A percentile compares a stretch with the other conserved stretches of the same genome.
Conservation (phyloP, 202 grass and related monocot species). For the Zoysia matrella region DNA sequence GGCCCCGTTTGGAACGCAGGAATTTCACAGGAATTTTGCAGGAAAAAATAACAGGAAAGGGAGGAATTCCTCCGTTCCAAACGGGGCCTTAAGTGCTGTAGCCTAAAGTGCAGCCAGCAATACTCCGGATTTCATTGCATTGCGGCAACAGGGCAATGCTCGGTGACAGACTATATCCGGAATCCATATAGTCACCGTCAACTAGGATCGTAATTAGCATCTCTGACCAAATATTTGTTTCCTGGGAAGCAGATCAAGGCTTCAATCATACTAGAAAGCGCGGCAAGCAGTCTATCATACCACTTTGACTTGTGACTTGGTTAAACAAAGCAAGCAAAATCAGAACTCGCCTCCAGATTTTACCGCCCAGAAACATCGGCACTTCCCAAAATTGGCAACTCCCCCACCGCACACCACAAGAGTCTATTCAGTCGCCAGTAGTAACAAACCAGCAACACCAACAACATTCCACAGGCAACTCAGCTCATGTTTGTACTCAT, state of each 20-base stretch:
- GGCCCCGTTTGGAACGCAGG: too few relatives aligned
- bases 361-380: too few relatives aligned
- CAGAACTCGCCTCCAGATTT: background rate
- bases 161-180: background rate
- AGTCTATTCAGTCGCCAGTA: background rate
- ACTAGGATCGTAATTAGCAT: background rate
- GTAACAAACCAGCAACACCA: background rate
- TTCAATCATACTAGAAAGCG: background rate
- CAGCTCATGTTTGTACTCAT: background rate
- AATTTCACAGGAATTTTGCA: too few relatives aligned
- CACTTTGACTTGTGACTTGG: too few relatives aligned
- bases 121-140: background rate
- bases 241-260: slow-evolving; percentile 10
- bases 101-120: background rate
- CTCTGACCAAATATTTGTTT: background rate
- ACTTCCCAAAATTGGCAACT: background rate
- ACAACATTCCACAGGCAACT: slow-evolving; percentile 1
- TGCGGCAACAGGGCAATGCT: background rate
- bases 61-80: too few relatives aligned
- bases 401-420: background rate
- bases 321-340: background rate
- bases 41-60: too few relatives aligned
- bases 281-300: too few relatives aligned
- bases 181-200: background rate
- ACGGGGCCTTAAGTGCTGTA: background rate